Base-by-base conservation (phyloP, 106 monocot species). In the Vanilla planifolia region DNA sequence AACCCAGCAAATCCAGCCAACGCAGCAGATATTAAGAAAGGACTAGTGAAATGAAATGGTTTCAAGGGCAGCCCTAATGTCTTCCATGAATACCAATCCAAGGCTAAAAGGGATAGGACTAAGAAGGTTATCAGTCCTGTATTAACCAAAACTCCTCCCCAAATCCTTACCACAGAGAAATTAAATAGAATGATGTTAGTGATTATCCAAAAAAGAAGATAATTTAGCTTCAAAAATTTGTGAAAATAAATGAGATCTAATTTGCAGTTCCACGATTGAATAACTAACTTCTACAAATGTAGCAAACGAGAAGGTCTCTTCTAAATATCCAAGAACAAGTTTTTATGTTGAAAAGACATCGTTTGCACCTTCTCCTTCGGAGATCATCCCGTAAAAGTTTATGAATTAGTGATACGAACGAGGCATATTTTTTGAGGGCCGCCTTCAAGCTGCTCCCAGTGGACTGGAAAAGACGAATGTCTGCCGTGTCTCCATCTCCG, bases 1-100 rank as follows among this genome's bases (percentile, higher is more conserved):
- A 66, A 79, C 58, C 93, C 93, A 60, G 67, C 72, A 69, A 62
- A 55, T 62, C 77, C 77, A 67, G 93, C 77, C 22, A 89, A 52
- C 46, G 58, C 33, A 57, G 74, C 63, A 57, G 93, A 80, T 42
- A 93, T 64, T 42, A 58, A 47, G 63, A 93, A 93, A 52, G 93
- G 85, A 0, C 67, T 65, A 23, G 70, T 77, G 26, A 93, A 72
- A 65, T 75, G 69, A 72, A 85, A 85, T 6, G 82, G 64, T 43
- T 79, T 57, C 60, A 89, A 37, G 14, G 79, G 82, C 61, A 73
- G 43, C 57, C 85, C 77, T 33, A 82, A 66, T 57, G 80, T 82
- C 34, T 65, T 29, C 85, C 89, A 85, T 48, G 77, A 71, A 69
- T 63, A 73, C 76, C 81, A 88, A 44, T 93, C 93, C 16, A 93